phyloP scores from a whole-genome alignment of 1,284 basidiomycete genomes.

The Boletus putidus region DNA sequence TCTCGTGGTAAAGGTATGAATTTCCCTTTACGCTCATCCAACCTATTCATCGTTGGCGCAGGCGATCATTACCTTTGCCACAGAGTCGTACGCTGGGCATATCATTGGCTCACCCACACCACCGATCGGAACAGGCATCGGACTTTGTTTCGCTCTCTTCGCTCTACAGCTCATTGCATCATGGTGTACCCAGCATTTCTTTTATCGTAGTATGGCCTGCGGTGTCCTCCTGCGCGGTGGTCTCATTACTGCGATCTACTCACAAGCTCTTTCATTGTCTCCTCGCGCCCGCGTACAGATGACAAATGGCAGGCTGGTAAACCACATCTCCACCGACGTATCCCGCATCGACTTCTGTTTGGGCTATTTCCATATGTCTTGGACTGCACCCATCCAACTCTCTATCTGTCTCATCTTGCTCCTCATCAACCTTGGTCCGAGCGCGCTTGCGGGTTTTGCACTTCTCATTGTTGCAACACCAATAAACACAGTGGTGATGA shows the following conservation, averaged over 20 bases:
- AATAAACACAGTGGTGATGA: constrained; percentile 72
- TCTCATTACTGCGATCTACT: constrained; percentile 87
- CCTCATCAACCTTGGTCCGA: constrained; percentile 71
- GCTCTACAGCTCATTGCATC: constrained; percentile 69
- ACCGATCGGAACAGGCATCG: constrained; percentile 70
- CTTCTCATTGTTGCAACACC: constrained; percentile 72
- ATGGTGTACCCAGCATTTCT: constrained; percentile 77
- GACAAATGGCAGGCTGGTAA: constrained; percentile 85
- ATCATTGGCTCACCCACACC: constrained; percentile 49
- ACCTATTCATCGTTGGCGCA: constrained; percentile 29
- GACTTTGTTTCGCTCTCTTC: constrained; percentile 72
- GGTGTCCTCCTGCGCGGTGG: constrained; percentile 86
- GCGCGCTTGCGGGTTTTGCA: constrained; percentile 80
- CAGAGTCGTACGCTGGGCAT: constrained; percentile 61
- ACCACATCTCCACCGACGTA: constrained; percentile 92
- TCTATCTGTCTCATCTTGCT: constrained; percentile 69
- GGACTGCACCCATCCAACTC: constrained; percentile 76
- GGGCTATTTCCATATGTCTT: constrained; percentile 80
- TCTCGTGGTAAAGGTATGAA: constrained; percentile 67
- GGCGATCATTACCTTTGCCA: constrained; percentile 77
- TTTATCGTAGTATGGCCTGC: constrained; percentile 68
- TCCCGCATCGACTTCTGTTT: constrained; percentile 88
- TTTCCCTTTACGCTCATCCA: background rate
- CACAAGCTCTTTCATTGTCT: constrained; percentile 74
- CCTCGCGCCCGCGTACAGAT: constrained; percentile 81